A percentile compares a stretch with the other conserved stretches of the same genome.
Conservation (phyloP, 345 rosid genomes). For the Camelina sativa region DNA sequence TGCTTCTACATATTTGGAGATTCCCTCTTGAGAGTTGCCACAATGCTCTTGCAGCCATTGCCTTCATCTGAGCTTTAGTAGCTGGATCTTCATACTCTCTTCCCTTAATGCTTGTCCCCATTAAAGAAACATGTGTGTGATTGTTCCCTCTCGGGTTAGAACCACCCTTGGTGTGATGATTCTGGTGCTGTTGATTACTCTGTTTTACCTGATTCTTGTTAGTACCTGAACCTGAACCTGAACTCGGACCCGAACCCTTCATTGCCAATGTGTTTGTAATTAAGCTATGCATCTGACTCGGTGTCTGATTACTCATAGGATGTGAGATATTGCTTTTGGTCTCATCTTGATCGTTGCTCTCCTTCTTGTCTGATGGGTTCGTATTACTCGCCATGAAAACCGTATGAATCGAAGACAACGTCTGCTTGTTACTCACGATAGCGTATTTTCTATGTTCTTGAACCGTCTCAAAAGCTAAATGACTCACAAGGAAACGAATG, state of each 20-base stretch:
- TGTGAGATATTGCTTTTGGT: constrained; percentile 39
- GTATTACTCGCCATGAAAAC: constrained; percentile 55
- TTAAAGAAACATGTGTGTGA: constrained; percentile 49
- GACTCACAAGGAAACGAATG: constrained; percentile 77
- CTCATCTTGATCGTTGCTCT: constrained; percentile 33
- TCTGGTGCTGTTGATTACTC: constrained; percentile 38
- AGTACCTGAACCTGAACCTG: constrained; percentile 18
- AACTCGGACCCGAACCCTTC: constrained; percentile 34
- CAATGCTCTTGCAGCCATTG: constrained; percentile 79
- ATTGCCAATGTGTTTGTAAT: constrained; percentile 51
- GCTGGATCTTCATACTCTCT: constrained; percentile 64
- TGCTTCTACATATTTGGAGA: constrained; percentile 55
- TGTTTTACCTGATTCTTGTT: constrained; percentile 32
- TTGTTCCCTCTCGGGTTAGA: constrained; percentile 42
- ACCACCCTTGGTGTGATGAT: constrained; percentile 36
- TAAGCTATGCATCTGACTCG: constrained; percentile 57
- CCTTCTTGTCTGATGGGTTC: background rate
- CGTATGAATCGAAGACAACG: constrained; percentile 55
- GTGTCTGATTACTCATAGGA: constrained; percentile 54
- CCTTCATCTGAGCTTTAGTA: constrained; percentile 73
- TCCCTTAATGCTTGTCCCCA: constrained; percentile 64
- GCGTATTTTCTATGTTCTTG: constrained; percentile 78
- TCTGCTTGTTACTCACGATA: constrained; percentile 55
- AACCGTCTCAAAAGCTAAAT: constrained; percentile 84
- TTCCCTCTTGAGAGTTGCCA: constrained; percentile 77